A percentile compares a stretch with the other conserved stretches of the same genome.
Evolutionary conservation across 805 yeast species (phyloP).

Genomic region (Saturnispora gosingensis): DNA sequence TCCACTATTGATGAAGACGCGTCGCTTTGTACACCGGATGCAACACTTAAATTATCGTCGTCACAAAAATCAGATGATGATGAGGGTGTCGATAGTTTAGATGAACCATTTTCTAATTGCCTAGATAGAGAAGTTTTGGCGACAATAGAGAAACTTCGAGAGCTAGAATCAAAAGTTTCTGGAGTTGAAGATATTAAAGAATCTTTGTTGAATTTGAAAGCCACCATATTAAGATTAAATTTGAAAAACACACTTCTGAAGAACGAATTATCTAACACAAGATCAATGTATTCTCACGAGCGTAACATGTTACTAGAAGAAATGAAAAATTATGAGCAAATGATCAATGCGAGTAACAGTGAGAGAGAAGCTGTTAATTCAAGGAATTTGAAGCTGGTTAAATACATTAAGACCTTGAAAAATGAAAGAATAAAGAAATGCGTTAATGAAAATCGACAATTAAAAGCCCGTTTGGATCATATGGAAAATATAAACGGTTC

Average conservation of each 20-base stretch:
- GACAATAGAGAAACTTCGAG: neutral
- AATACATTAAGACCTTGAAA: slow-evolving; percentile 24
- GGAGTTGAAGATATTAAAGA: neutral
- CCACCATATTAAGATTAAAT: slow-evolving; percentile 24
- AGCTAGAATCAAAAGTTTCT: neutral
- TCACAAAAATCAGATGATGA: slow-evolving; percentile 1
- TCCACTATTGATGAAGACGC: neutral
- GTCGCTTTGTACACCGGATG: slow-evolving; percentile 6
- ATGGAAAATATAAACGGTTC: slow-evolving; percentile 1
- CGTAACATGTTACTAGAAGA: slow-evolving; percentile 22
- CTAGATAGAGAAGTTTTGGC: neutral
- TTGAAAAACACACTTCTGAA: slow-evolving; percentile 25
- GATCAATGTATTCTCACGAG: slow-evolving; percentile 26
- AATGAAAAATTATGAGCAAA: slow-evolving; percentile 22
- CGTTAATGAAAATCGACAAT: slow-evolving; percentile 21
- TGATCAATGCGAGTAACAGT: slow-evolving; percentile 18
- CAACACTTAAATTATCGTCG: slow-evolving; percentile 1
- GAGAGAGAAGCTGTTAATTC: slow-evolving; percentile 25
- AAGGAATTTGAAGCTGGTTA: slow-evolving; percentile 27
- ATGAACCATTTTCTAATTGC: neutral
- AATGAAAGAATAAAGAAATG: slow-evolving; percentile 22
- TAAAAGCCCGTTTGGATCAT: slow-evolving; percentile 18
- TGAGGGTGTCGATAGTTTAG: neutral
- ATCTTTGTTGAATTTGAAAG: slow-evolving; percentile 7
- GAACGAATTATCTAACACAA: slow-evolving; percentile 20